These are phyloP conservation scores for Lodderomyces jiufengensis DNA, from an alignment of 1,139 yeast genomes.

Conservation along the genomic window DNA sequence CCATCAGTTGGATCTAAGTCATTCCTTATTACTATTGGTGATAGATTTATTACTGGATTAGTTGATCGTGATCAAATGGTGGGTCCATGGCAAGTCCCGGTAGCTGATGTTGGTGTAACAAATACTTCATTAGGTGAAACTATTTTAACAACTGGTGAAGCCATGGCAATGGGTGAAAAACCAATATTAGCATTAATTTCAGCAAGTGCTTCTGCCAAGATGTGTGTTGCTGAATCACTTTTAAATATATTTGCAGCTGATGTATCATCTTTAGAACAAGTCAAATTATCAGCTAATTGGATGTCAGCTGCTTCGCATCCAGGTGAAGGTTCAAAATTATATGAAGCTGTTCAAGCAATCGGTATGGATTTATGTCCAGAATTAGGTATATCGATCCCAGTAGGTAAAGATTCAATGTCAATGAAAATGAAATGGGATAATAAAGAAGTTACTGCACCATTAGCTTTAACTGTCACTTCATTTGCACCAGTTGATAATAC, in stretches of 20 bases:
- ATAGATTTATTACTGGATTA: slow-evolving; percentile 92
- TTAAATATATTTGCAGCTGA: slow-evolving; percentile 90
- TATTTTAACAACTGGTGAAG: slow-evolving; percentile 81
- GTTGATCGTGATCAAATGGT: slow-evolving; percentile 98
- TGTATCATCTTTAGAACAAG: slow-evolving; percentile 66
- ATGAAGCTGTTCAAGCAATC: slow-evolving; percentile 96
- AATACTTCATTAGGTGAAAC: slow-evolving; percentile 82
- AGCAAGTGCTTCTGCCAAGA: slow-evolving; percentile 94
- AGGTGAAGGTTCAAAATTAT: slow-evolving; percentile 93
- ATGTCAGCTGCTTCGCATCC: slow-evolving; percentile 96
- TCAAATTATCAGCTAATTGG: slow-evolving; percentile 96
- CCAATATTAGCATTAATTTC: slow-evolving; percentile 87
- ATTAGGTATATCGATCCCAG: slow-evolving; percentile 89
- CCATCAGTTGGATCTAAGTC: slow-evolving; percentile 96
- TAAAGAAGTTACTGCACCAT: slow-evolving; percentile 90
- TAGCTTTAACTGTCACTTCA: slow-evolving; percentile 89
- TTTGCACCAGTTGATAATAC: slow-evolving; percentile 86
- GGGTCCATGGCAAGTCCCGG: slow-evolving; percentile 99
- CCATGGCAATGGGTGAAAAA: slow-evolving; percentile 96
- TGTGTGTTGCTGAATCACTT: slow-evolving; percentile 94
- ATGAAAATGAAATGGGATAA: slow-evolving; percentile 98
- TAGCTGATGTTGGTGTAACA: slow-evolving; percentile 98
- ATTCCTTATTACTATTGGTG: slow-evolving; percentile 95
- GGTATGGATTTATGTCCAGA: slow-evolving; percentile 94
- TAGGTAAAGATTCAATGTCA: slow-evolving; percentile 98